Base-by-base conservation (phyloP, 2,329 filamentous ascomycete species). In the Coniochaeta sp. region DNA sequence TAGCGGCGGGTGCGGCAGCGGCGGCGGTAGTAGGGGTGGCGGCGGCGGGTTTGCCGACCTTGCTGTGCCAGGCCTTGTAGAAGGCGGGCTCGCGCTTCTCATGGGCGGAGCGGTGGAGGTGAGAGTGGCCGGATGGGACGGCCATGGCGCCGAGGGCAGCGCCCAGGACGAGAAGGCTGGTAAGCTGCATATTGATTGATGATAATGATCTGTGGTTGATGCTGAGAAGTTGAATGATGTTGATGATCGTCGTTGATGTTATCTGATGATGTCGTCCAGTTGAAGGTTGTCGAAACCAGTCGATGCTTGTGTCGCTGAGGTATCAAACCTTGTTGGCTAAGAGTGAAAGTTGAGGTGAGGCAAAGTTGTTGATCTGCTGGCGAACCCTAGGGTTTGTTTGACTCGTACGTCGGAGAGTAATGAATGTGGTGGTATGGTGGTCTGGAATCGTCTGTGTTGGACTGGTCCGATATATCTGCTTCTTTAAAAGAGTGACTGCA, bases 81-180 rank as follows among this genome's bases (percentile, higher is more conserved):
- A 63, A 63, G 45, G 56, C 57, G 18, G 59, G 55, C 38, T 49
- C 57, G 16, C 59, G 57, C 57, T 60, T 63, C 48, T 60, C 57
- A 47, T 65, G 59, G 50, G 55, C 55, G 31, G 56, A 57, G 50
- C 63, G 65, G 60, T 70, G 67, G 18, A 61, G 51, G 57, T 67
- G 67, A 51, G 57, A 76, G 49, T 67, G 66, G 52, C 61, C 63
- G 3, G 65, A 67, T 5, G 67, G 67, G 57, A 26, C 45, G 14
- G 66, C 67, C 8, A 61, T 58, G 22, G 56, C 66, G 51, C 62
- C 62, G 50, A 65, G 52, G 53, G 61, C 64, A 60, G 64, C 63
- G 42, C 65, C 57, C 30, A 68, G 57, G 40, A 68, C 53, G 35
- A 67, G 51, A 22, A 61, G 22, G 48, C 51, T 48, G 6, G 59